These are phyloP conservation scores for Microascus cirrosus DNA, from an alignment of 2,329 filamentous ascomycete genomes.

Conservation along the genomic window DNA sequence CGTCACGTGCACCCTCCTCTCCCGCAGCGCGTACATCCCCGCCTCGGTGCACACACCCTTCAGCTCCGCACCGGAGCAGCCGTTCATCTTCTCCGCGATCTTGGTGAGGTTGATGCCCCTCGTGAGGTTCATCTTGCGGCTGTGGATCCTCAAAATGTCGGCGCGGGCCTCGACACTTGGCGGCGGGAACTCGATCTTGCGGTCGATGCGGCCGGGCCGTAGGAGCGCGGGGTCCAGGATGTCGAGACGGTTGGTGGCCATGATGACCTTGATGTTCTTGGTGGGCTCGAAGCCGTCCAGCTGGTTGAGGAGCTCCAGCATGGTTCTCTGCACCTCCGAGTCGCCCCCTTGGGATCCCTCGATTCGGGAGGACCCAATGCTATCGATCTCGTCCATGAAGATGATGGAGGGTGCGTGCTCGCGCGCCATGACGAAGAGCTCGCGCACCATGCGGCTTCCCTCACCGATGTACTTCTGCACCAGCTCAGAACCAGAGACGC, in stretches of 20 bases:
- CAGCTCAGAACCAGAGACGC: constrained; percentile 88
- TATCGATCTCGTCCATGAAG: constrained; percentile 99
- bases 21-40: constrained; percentile 93
- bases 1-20: constrained; percentile 93
- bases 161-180: constrained; percentile 93
- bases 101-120: constrained; percentile 95
- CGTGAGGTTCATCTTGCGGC: constrained; percentile 95
- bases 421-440: constrained; percentile 97
- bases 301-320: constrained; percentile 97
- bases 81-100: constrained; percentile 99
- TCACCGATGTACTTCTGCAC: constrained; percentile 99
- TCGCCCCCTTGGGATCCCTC: constrained; percentile 93
- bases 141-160: constrained; percentile 96
- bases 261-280: constrained; percentile 99
- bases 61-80: constrained; percentile 91
- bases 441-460: constrained; percentile 94
- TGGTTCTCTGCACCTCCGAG: constrained; percentile 95
- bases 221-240: constrained; percentile 92
- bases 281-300: constrained; percentile 97
- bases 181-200: constrained; percentile 98
- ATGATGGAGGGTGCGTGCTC: constrained; percentile 98
- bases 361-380: constrained; percentile 92
- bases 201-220: constrained; percentile 92
- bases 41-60: constrained; percentile 99
- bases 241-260: constrained; percentile 97